A percentile compares a stretch with the other conserved stretches of the same genome.
Evolutionary conservation across 208 protist species (phyloP).

Genomic region (Trypanosoma caninum): DNA sequence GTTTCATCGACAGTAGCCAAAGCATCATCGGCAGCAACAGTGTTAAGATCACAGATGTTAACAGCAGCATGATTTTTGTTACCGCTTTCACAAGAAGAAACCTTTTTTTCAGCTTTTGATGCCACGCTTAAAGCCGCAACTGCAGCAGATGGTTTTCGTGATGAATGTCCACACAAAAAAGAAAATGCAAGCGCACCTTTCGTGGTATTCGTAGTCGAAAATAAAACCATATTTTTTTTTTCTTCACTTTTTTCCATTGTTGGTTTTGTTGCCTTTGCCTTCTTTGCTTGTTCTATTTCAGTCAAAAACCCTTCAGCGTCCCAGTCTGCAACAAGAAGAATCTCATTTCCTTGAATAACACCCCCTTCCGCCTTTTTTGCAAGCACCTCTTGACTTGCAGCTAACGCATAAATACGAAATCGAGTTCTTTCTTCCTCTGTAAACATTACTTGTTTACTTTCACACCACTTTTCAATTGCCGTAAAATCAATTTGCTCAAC

Average conservation of each 20-base stretch:
- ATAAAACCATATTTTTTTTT: not conserved
- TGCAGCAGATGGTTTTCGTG: conserved; percentile 23
- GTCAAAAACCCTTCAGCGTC: conserved; percentile 15
- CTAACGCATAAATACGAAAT: conserved; percentile 66
- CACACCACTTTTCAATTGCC: conserved; percentile 63
- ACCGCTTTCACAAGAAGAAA: not conserved
- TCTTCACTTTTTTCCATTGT: not conserved
- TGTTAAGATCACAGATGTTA: not conserved
- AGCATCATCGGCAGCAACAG: not conserved
- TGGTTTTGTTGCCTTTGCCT: not conserved
- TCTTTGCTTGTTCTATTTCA: conserved; percentile 23
- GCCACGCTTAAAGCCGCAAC: conserved; percentile 41
- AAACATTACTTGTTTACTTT: conserved; percentile 49
- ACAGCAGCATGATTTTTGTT: not conserved
- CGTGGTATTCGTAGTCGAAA: conserved; percentile 15
- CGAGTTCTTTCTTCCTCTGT: conserved; percentile 76
- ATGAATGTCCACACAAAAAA: conserved; percentile 46
- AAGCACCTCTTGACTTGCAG: conserved; percentile 25
- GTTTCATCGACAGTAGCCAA: not conserved
- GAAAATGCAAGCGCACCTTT: conserved; percentile 32
- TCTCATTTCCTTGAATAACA: conserved; percentile 43
- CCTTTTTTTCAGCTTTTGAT: conserved; percentile 5
- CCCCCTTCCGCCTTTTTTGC: conserved; percentile 5
- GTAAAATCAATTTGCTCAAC: conserved; percentile 74
- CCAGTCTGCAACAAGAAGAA: conserved; percentile 71